phyloP scores from a whole-genome alignment of 768 basidiomycete genomes.

The Lanmaoa rubissima region DNA sequence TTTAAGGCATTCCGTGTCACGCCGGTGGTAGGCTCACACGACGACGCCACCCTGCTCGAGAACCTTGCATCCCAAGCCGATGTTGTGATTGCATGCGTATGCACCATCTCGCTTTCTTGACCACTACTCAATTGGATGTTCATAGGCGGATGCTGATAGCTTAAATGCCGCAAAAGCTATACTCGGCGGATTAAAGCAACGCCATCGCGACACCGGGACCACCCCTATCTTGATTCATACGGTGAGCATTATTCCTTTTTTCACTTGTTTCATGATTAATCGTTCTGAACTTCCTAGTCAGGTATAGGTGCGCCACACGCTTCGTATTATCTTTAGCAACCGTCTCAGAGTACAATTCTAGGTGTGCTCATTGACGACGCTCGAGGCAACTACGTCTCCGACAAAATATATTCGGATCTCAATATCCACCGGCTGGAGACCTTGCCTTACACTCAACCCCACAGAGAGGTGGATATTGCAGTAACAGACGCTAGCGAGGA shows the following conservation, averaged over 20 bases:
- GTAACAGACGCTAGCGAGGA: conserved; percentile 47
- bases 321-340: not conserved
- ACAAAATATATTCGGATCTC: conserved; percentile 49
- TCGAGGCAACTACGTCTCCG: conserved; percentile 37
- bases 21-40: conserved; percentile 40
- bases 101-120: not conserved
- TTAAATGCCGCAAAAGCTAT: conserved; percentile 41
- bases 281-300: conserved; percentile 34
- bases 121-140: not conserved
- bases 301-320: conserved; percentile 38
- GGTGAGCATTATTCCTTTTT: conserved; percentile 34
- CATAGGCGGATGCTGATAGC: conserved; percentile 44
- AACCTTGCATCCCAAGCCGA: conserved; percentile 43
- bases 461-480: conserved; percentile 49
- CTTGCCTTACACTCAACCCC: conserved; percentile 43
- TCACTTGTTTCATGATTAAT: conserved; percentile 11
- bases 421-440: conserved; percentile 44
- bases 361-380: conserved; percentile 31
- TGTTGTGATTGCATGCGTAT: conserved; percentile 40
- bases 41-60: conserved; percentile 39
- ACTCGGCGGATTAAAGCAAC: conserved; percentile 48
- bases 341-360: conserved; percentile 4
- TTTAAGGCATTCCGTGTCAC: conserved; percentile 12
- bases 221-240: conserved; percentile 57
- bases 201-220: conserved; percentile 38